phyloP scores from a whole-genome alignment of 2,329 filamentous ascomycete species.

The Epichloe festucae region DNA sequence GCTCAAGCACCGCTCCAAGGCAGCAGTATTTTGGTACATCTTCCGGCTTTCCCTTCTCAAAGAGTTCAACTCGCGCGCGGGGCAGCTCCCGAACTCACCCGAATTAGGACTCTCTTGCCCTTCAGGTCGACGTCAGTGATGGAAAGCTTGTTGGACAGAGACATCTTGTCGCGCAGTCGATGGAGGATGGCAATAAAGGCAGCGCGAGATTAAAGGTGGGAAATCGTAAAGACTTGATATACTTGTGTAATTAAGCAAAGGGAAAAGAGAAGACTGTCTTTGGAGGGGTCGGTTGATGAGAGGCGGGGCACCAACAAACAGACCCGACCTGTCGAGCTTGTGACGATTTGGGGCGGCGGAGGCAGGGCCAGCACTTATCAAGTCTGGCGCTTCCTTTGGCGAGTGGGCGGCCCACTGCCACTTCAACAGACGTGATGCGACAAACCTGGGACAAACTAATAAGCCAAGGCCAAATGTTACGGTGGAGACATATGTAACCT shows the following conservation, averaged over 20 bases:
- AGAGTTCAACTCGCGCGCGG: not conserved
- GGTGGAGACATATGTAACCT: too few species aligned
- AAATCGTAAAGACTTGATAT: not conserved
- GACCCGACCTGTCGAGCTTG: too few species aligned
- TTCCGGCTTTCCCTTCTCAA: not conserved
- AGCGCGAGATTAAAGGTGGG: not conserved
- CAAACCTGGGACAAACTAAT: not conserved
- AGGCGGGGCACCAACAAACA: not conserved
- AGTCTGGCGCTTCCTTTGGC: not conserved
- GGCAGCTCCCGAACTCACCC: constrained; percentile 46
- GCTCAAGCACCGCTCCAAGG: not conserved
- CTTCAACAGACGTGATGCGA: not conserved
- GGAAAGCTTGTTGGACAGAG: constrained; percentile 95
- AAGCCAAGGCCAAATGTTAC: too few species aligned
- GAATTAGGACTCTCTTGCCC: constrained; percentile 95
- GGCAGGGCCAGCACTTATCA: not conserved
- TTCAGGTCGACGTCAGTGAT: constrained; percentile 95
- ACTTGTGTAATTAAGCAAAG: not conserved
- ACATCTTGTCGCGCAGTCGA: constrained; percentile 50
- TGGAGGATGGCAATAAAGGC: too few species aligned
- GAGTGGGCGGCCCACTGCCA: too few species aligned
- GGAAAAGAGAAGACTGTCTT: not conserved
- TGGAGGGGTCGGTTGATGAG: constrained; percentile 4
- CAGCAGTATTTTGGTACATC: not conserved
- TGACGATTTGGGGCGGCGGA: not conserved